Percentiles rank a stretch among this genome's conserved stretches.
These are phyloP conservation scores for Kokia cookei DNA, from an alignment of 441 rosid species.

Conservation along the genomic window DNA sequence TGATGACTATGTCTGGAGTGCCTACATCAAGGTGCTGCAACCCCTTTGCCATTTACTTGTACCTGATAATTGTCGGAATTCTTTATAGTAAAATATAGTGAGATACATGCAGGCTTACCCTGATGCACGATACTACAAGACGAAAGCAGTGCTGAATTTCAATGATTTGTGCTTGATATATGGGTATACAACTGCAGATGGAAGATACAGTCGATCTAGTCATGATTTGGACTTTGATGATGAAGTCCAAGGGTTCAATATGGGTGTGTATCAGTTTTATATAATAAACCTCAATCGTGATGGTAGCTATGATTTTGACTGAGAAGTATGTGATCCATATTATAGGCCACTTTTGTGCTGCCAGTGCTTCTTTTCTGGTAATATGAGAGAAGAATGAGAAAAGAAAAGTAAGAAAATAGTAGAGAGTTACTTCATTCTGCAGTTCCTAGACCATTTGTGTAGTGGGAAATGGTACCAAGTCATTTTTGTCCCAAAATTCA, in stretches of 20 bases:
- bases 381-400: not conserved
- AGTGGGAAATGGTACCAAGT: not conserved
- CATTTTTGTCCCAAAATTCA: not conserved
- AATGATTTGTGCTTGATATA: conserved; percentile 68
- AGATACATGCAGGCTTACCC: conserved; percentile 60
- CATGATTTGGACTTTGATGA: conserved; percentile 80
- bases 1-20: conserved; percentile 61
- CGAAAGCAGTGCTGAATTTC: conserved; percentile 64
- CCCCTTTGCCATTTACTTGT: not conserved
- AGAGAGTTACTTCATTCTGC: not conserved
- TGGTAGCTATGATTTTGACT: not conserved
- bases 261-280: conserved; percentile 34
- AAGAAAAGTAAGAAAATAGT: not conserved
- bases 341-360: not conserved
- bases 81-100: conserved; percentile 1
- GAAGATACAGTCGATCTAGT: conserved; percentile 89
- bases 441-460: not conserved
- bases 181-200: conserved; percentile 82
- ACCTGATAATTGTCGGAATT: not conserved
- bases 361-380: not conserved
- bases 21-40: conserved; percentile 55
- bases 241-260: conserved; percentile 45
- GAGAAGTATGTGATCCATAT: not conserved
- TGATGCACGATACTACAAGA: conserved; percentile 65
- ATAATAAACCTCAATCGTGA: not conserved